Evolutionary conservation across 352 stramenopile genomes (phyloP).

Genomic region (Phytopythium kandeliae): DNA sequence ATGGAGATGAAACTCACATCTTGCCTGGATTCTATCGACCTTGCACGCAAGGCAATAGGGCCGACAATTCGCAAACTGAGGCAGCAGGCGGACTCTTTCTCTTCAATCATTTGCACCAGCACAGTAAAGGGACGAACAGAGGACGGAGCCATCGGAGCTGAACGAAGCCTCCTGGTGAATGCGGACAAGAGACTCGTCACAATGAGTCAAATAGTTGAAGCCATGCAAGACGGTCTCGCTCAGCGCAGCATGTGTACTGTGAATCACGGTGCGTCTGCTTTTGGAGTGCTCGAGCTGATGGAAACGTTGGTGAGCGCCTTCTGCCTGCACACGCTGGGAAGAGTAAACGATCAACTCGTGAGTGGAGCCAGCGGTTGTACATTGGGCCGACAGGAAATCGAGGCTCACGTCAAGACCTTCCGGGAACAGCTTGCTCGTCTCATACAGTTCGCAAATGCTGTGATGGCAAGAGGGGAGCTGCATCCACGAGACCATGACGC

Average conservation of each 20-base stretch:
- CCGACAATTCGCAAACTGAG: slow-evolving; percentile 23
- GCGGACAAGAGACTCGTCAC: slow-evolving; percentile 21
- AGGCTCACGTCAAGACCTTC: slow-evolving; percentile 40
- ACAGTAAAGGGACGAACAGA: too few relatives aligned
- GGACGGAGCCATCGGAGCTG: slow-evolving; percentile 15
- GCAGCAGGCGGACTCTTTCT: neutral
- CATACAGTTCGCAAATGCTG: neutral
- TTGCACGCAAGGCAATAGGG: slow-evolving; percentile 31
- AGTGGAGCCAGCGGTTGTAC: slow-evolving; percentile 17
- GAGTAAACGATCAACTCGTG: slow-evolving; percentile 49
- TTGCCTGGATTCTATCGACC: slow-evolving; percentile 42
- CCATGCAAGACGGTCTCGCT: slow-evolving; percentile 6
- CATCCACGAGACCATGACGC: neutral
- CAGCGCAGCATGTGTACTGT: slow-evolving; percentile 1
- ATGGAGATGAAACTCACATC: slow-evolving; percentile 16
- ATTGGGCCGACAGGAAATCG: slow-evolving; percentile 20
- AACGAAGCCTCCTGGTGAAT: slow-evolving; percentile 26
- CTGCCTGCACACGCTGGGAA: slow-evolving; percentile 42
- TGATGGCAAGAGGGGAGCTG: slow-evolving; percentile 4
- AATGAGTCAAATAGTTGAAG: slow-evolving; percentile 16
- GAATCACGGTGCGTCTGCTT: neutral
- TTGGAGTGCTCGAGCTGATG: slow-evolving; percentile 20
- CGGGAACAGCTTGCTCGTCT: slow-evolving; percentile 23
- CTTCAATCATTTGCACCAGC: neutral
- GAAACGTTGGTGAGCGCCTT: slow-evolving; percentile 50